phyloP scores from a whole-genome alignment of 2,329 filamentous ascomycete genomes.

The Davidsoniella eucalypti region DNA sequence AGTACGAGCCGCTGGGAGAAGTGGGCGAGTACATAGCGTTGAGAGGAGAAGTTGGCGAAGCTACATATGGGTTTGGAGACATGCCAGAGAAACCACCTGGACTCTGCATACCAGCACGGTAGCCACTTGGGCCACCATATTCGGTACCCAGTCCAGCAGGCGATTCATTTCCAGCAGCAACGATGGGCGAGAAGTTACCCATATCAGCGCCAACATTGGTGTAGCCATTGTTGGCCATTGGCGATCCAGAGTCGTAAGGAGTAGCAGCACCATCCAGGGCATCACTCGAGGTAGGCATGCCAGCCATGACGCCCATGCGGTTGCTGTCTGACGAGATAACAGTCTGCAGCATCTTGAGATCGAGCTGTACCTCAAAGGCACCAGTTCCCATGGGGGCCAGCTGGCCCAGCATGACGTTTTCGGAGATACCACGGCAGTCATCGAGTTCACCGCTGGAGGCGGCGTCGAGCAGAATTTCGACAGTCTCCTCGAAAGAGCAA shows the following conservation, averaged over 20 bases:
- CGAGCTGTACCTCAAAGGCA: slow-evolving; percentile 83
- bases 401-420: slow-evolving; percentile 97
- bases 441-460: slow-evolving; percentile 89
- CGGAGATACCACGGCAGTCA: slow-evolving; percentile 93
- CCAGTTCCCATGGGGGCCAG: slow-evolving; percentile 94
- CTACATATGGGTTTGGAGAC: slow-evolving; percentile 61
- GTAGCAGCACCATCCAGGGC: slow-evolving; percentile 74
- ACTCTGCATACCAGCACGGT: slow-evolving; percentile 36
- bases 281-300: slow-evolving; percentile 58
- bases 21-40: slow-evolving; percentile 54
- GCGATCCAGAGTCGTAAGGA: slow-evolving; percentile 80
- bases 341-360: slow-evolving; percentile 89
- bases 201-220: slow-evolving; percentile 43
- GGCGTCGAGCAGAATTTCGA: slow-evolving; percentile 93
- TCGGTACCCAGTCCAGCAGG: slow-evolving; percentile 49
- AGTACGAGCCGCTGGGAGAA: slow-evolving; percentile 58
- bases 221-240: slow-evolving; percentile 56
- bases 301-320: slow-evolving; percentile 65
- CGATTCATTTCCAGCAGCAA: slow-evolving; percentile 54
- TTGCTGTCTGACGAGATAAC: slow-evolving; percentile 77
- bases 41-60: slow-evolving; percentile 46
- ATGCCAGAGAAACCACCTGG: slow-evolving; percentile 41
- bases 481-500: slow-evolving; percentile 98
- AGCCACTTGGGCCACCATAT: slow-evolving; percentile 37
- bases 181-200: slow-evolving; percentile 62